Conservation (phyloP, 1,284 basidiomycete species). For the Violaceomyces palustris region DNA sequence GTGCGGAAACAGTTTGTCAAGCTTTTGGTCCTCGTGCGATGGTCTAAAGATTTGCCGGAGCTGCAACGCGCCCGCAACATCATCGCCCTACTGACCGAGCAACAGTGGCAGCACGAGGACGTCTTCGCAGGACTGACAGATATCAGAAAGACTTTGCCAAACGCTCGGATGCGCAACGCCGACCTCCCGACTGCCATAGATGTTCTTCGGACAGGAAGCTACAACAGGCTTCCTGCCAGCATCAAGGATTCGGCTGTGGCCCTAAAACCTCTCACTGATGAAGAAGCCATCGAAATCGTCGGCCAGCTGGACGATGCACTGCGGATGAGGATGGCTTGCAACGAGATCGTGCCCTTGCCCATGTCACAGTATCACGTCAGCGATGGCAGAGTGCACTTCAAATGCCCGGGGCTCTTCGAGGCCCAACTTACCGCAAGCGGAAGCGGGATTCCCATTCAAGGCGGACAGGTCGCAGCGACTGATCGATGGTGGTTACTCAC, state of each 20-base stretch:
- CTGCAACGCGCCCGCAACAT: constrained; percentile 42
- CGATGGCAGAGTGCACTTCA: constrained; percentile 75
- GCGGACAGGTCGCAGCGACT: constrained; percentile 58
- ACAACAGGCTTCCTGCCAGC: constrained; percentile 68
- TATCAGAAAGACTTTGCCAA: constrained; percentile 59
- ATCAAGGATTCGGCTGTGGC: constrained; percentile 66
- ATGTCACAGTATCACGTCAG: constrained; percentile 64
- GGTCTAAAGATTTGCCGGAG: constrained; percentile 34
- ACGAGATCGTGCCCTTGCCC: constrained; percentile 47
- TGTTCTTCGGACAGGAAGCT: constrained; percentile 75
- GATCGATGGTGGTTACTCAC: constrained; percentile 49
- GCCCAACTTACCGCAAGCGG: constrained; percentile 51
- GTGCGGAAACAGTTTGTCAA: constrained; percentile 85
- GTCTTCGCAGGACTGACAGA: constrained; percentile 64
- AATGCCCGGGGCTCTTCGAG: constrained; percentile 68
- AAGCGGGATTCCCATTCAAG: too few species aligned
- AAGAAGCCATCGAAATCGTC: constrained; percentile 65
- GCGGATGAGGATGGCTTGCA: constrained; percentile 62
- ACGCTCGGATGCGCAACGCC: constrained; percentile 67
- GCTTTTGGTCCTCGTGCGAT: constrained; percentile 59
- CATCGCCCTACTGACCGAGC: constrained; percentile 42
- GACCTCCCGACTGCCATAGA: constrained; percentile 83
- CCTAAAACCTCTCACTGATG: constrained; percentile 64
- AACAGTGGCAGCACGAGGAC: constrained; percentile 74
- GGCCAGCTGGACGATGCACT: constrained; percentile 69